Percentiles rank a stretch among this genome's conserved stretches.
These are phyloP conservation scores for Marchantia paleacea DNA, from an alignment of 225 moss, liverwort and hornwort species.

Conservation along the genomic window DNA sequence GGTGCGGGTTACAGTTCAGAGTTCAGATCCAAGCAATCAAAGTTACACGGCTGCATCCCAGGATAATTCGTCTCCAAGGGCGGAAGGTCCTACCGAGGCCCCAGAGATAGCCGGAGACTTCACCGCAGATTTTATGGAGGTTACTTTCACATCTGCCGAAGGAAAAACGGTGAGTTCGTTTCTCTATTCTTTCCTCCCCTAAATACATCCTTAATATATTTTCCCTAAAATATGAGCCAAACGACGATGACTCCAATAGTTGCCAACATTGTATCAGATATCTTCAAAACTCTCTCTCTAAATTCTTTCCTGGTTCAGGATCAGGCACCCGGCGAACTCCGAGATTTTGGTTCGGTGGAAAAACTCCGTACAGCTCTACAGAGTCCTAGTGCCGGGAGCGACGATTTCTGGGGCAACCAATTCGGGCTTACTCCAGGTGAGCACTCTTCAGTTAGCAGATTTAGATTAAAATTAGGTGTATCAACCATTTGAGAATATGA, in stretches of 20 bases:
- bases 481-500: neutral
- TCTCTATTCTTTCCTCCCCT: neutral
- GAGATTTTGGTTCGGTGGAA: slow-evolving; percentile 42
- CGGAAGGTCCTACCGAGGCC: neutral
- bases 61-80: neutral
- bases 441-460: slow-evolving; percentile 13
- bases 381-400: slow-evolving; percentile 38
- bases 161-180: neutral
- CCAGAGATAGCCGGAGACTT: neutral
- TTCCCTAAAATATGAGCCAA: too few species aligned
- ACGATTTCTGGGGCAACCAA: slow-evolving; percentile 28
- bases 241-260: too few species aligned
- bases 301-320: neutral
- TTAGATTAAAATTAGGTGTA: neutral
- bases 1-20: neutral
- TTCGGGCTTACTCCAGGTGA: slow-evolving; percentile 30
- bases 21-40: slow-evolving; percentile 12
- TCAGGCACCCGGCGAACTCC: slow-evolving; percentile 19
- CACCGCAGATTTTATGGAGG: neutral
- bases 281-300: too few species aligned
- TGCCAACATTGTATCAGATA: too few species aligned
- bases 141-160: neutral
- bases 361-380: slow-evolving; percentile 41
- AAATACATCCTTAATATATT: neutral
- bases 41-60: neutral